Evolutionary conservation across 306 rosid species (phyloP), one percentile per base, ranked within the genome.

Genomic region (Pachyrhizus erosus): DNA sequence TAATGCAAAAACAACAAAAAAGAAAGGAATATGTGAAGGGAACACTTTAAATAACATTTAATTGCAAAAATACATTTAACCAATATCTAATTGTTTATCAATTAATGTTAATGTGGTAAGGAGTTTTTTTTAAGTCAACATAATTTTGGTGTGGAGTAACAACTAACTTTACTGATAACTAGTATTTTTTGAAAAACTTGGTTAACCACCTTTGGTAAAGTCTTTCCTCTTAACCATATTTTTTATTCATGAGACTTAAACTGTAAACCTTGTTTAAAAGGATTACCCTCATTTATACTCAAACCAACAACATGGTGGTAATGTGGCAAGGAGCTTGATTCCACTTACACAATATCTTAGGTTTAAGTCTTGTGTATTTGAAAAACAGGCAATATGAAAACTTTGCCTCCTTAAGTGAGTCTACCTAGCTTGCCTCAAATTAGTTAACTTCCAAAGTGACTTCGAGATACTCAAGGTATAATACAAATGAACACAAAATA

Each of bases 51-150:
- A 18, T 31, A 43, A 42, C 89, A 71, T n/a, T n/a, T 87, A 87
- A 87, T 87, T 80, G 87, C 87, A 71, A 76, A 17, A 11, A 61
- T n/a, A n/a, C n/a, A n/a, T n/a, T n/a, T n/a, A n/a, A n/a, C n/a
- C n/a, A n/a, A n/a, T n/a, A n/a, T n/a, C n/a, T n/a, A n/a, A n/a
- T n/a, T n/a, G n/a, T n/a, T n/a, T n/a, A n/a, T n/a, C n/a, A n/a
- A n/a, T n/a, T n/a, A n/a, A n/a, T n/a, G n/a, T n/a, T n/a, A n/a
- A n/a, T n/a, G n/a, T n/a, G n/a, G n/a, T n/a, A n/a, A n/a, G n/a
- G n/a, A n/a, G n/a, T n/a, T n/a, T n/a, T n/a, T n/a, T n/a, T n/a
- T n/a, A n/a, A n/a, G n/a, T n/a, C n/a, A n/a, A n/a, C n/a, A n/a
- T n/a, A n/a, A n/a, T n/a, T n/a, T n/a, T n/a, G n/a, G n/a, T n/a